phyloP scores from a whole-genome alignment of 345 rosid genomes.

The Salix suchowensis region DNA sequence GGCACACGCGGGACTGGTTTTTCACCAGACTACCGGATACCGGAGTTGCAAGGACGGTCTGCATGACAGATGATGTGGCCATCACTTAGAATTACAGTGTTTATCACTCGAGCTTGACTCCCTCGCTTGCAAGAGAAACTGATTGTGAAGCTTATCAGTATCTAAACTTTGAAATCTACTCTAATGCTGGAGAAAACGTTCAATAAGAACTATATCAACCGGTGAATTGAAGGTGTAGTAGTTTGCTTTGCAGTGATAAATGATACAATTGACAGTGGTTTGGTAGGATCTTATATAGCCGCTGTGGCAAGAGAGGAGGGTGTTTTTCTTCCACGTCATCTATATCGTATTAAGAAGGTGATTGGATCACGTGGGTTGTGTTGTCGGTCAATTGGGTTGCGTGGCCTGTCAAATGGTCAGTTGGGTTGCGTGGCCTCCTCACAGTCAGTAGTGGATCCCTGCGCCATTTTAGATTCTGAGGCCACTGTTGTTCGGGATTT shows the following conservation, averaged over 20 bases:
- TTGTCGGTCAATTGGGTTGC: slow-evolving; percentile 21
- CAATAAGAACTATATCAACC: no score
- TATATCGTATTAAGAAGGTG: background rate
- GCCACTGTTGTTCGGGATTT: slow-evolving; percentile 7
- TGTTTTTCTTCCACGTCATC: slow-evolving; percentile 36
- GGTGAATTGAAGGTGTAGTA: no score
- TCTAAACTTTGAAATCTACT: no score
- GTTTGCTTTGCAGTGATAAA: background rate
- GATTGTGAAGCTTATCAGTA: no score
- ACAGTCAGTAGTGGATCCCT: background rate
- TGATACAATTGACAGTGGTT: no score
- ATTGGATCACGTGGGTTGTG: slow-evolving; percentile 21
- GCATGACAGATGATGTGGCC: slow-evolving; percentile 43
- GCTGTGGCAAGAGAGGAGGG: background rate
- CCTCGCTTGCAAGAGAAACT: no score
- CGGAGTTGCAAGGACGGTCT: slow-evolving; percentile 39
- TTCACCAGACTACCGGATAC: background rate
- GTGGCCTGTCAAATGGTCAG: slow-evolving; percentile 20
- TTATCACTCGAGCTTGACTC: no score
- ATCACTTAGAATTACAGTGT: slow-evolving; percentile 3
- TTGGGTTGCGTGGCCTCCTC: slow-evolving; percentile 29
- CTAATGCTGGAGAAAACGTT: no score
- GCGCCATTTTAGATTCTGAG: background rate
- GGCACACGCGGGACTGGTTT: slow-evolving; percentile 4
- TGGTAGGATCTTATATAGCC: background rate